These are phyloP conservation scores for Obelidium mucronatum DNA, from an alignment of 192 early-diverging fungal species.

Conservation along the genomic window DNA sequence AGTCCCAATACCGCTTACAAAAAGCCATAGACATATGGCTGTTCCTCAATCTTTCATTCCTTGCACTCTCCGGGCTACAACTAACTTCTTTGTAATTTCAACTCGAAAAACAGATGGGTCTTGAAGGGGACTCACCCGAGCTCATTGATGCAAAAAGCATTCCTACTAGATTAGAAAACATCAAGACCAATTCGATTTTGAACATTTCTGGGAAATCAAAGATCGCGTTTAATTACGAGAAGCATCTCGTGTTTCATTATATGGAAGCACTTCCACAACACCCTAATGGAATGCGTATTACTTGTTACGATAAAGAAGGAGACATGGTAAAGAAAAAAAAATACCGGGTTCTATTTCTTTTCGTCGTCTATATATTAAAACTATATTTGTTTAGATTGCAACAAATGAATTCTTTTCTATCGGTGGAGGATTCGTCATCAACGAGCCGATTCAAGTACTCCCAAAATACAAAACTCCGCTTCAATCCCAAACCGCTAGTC, in stretches of 20 bases:
- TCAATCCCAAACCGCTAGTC: neutral
- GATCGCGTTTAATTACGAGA: conserved; percentile 84
- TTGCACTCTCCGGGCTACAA: conserved; percentile 1
- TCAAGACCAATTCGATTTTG: conserved; percentile 74
- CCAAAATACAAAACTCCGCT: conserved; percentile 6
- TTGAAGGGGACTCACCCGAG: conserved; percentile 81
- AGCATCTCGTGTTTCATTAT: conserved; percentile 89
- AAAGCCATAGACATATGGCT: neutral
- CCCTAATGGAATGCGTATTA: conserved; percentile 96
- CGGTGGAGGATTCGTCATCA: conserved; percentile 95
- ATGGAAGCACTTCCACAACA: conserved; percentile 89
- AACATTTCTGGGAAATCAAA: conserved; percentile 75
- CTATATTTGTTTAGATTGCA: conserved; percentile 57
- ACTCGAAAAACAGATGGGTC: conserved; percentile 74
- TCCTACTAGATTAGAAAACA: conserved; percentile 73
- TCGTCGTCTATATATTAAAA: neutral
- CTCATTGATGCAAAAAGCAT: conserved; percentile 85
- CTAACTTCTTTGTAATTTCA: neutral
- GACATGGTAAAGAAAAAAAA: conserved; percentile 61
- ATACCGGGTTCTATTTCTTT: neutral
- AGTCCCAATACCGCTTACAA: too few species aligned
- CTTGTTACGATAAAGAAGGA: conserved; percentile 79
- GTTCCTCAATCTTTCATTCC: neutral
- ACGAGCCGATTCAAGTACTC: conserved; percentile 71
- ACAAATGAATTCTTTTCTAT: conserved; percentile 97